Base-by-base conservation (phyloP, 73 alveolate genomes). In the Halteria grandinella region DNA sequence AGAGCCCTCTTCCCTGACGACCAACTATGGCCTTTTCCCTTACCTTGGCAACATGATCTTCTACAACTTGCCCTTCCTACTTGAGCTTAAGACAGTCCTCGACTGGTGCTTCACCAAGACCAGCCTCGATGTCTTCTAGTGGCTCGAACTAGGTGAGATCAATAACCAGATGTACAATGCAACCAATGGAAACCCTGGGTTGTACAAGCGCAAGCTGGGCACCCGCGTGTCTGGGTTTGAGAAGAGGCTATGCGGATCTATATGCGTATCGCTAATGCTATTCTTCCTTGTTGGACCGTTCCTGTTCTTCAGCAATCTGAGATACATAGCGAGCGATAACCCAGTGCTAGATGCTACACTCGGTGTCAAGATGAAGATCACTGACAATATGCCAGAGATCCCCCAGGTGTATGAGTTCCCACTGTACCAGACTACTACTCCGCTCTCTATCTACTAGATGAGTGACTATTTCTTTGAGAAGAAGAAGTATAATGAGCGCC, bases 91-190 rank as follows among this genome's bases (percentile, higher is more conserved):
- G 74, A 88, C 93, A 14, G 75, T 93, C 49, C 89, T 91, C 41
- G 99, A 96, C 83, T 96, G 99, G 98, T 90, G 98, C 11, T 96
- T 96, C 66, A 96, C 99, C 10, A 75, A 91, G 33, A 96, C 99
- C 0, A 76, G 98, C 17, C 81, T 96, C 24, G 97, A 95, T 63
- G 57, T 95, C 12, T 95, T 90, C 89, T 82, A 96, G 69, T 96
- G 99, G 99, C 86, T 95, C 49, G 93, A 93, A 72, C 85, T 96
- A 45, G 97, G 93, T 72, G 96, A 92, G 60, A 80, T 91, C 18
- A 88, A 93, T 71, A 92, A 98, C 12, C 91, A 93, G 44, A 74
- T 96, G 51, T 95, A 70, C 64, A 44, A 59, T 24, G 93, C 91
- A 51, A 89, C 86, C 57, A 81, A 94, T 37, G 41, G 29, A 11